phyloP scores from a whole-genome alignment of 306 rosid genomes.

The Dicorynia guianensis region DNA sequence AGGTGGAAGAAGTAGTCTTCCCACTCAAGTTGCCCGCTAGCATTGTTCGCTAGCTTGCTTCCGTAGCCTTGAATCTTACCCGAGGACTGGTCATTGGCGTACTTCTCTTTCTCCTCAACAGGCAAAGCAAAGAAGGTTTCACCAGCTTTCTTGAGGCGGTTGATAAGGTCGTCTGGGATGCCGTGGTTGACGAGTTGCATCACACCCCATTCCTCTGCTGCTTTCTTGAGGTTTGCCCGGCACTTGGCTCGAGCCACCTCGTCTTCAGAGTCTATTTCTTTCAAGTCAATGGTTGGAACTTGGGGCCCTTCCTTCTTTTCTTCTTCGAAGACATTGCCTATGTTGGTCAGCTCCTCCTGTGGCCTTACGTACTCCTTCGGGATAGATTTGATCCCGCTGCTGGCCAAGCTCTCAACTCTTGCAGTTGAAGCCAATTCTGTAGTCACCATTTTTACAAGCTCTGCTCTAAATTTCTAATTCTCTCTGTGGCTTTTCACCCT shows the following conservation, averaged over 20 bases:
- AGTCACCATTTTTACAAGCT: constrained; percentile 43
- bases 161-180: constrained; percentile 57
- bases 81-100: constrained; percentile 65
- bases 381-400: constrained; percentile 64
- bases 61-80: constrained; percentile 90
- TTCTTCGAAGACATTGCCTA: constrained; percentile 68
- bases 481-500: neutral
- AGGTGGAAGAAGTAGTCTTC: constrained; percentile 89
- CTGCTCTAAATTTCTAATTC: too few species aligned
- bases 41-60: constrained; percentile 83
- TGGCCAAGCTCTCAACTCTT: constrained; percentile 76
- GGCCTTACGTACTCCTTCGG: constrained; percentile 86
- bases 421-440: constrained; percentile 31
- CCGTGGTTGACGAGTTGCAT: constrained; percentile 88
- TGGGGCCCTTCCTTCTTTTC: constrained; percentile 70
- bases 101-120: constrained; percentile 75
- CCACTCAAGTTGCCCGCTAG: constrained; percentile 84
- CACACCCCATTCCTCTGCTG: constrained; percentile 88
- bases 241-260: constrained; percentile 53
- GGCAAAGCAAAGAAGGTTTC: constrained; percentile 60
- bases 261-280: constrained; percentile 57
- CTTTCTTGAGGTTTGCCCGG: constrained; percentile 61
- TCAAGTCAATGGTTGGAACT: constrained; percentile 78
- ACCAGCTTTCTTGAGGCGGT: constrained; percentile 59
- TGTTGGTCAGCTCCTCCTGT: constrained; percentile 67